Evolutionary conservation across 108 stramenopile species (phyloP), one percentile per base, ranked within the genome.

Genomic region (Skeletonema grethae): DNA sequence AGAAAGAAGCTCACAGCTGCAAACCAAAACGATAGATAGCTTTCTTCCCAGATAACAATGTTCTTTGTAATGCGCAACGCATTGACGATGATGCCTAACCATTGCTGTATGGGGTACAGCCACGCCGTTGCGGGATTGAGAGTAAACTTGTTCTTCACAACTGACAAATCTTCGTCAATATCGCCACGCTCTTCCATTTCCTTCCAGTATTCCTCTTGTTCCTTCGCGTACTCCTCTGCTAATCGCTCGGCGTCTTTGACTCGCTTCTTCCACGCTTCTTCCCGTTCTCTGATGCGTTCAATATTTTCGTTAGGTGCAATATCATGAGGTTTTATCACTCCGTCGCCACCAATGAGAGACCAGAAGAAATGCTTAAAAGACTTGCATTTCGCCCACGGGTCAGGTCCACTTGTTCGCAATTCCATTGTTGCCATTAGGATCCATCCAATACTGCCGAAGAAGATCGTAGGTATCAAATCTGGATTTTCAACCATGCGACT

Each of bases 41-140:
- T 83, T 59, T 94, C 93, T 50, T 91, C 89, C 93, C 93, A 94
- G 48, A 82, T 46, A 15, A 90, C 29, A 31, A 94, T 77, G 48
- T 91, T 87, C 79, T 81, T 86, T 4, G 75, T 41, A 50, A 92
- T 63, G 24, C 90, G 83, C 16, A 92, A 57, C 13, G 24, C 35
- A 46, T 74, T 58, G 72, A 85, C 85, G 34, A 78, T 63, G 0
- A 82, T 60, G 15, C 80, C 83, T 0, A 94, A 73, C 25, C 70
- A 79, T 18, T 86, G 68, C 48, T 94, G 90, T 25, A 86, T 68
- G 4, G 93, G 93, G 15, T 62, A 79, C 8, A 94, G 64, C 45
- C 82, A 83, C 3, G 64, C 61, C 56, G 72, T 83, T 9, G 85
- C 58, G 3, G 87, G 84, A 58, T 89, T 80, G 20, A 90, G 34